Base-by-base conservation (phyloP, 208 protist genomes). In the Leishmania aethiopica region DNA sequence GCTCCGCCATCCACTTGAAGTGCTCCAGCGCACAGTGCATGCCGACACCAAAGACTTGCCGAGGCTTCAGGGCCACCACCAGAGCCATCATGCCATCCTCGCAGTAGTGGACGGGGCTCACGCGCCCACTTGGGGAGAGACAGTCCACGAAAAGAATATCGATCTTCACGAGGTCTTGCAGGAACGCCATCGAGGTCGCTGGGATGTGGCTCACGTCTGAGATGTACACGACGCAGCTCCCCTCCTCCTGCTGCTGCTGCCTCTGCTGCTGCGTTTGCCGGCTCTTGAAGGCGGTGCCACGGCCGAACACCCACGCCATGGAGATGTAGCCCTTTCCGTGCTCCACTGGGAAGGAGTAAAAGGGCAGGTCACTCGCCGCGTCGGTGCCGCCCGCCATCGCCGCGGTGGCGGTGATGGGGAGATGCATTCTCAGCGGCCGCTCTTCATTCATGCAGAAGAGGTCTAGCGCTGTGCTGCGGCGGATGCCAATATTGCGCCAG, bases 1-100 rank as follows among this genome's bases (percentile, higher is more conserved):
- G 59, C 76, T 82, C 42, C 45, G 66, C 60, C 53, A 90, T 87
- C 11, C 87, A 89, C 15, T 35, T 37, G 0, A 83, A 32, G 79
- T 97, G 89, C 80, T 92, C 85, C 32, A 97, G 53, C 13, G 92
- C 86, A 79, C 94, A 97, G 77, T 92, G 95, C 94, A 96, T 97
- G 13, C 92, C 94, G 35, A 94, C 88, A 10, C 86, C 83, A 80
- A 89, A 95, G 40, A 91, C 91, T 13, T 87, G 83, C 22, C 80
- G 60, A 10, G 92, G 92, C 62, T 90, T 89, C 17, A 96, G 80
- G 22, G 51, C 67, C 42, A 78, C 66, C 1, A 93, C 88, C 51
- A 97, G 86, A 15, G 82, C 84, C 60, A 91, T 71, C 53, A 90
- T 84, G 70, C 93, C 91, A 67, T 97, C 92, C 79, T 91, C 88